Percentiles rank a stretch among this genome's conserved stretches.
phyloP scores from a whole-genome alignment of 306 rosid species.

The Cicer yamashitae region DNA sequence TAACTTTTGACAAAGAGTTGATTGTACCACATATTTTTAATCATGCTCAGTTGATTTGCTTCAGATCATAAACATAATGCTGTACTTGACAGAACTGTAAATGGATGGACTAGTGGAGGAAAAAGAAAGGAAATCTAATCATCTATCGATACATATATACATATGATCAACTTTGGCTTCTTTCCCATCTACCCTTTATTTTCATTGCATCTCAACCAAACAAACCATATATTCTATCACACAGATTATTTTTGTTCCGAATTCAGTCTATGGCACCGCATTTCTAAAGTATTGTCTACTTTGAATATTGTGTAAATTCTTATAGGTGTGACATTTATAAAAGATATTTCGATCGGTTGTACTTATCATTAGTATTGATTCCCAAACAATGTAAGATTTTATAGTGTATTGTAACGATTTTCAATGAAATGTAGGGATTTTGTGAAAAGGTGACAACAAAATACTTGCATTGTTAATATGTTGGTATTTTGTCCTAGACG shows the following conservation, averaged over 20 bases:
- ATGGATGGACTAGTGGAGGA: conserved; percentile 28
- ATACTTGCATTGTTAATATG: neutral
- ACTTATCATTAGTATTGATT: no score
- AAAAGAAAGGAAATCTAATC: conserved; percentile 27
- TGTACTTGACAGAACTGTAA: conserved; percentile 22
- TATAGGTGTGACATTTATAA: no score
- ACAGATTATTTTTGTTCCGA: neutral
- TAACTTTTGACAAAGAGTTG: conserved; percentile 7
- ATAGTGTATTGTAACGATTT: no score
- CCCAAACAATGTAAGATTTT: no score
- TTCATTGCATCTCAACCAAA: conserved; percentile 4
- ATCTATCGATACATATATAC: conserved; percentile 7
- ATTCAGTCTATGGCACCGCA: no score
- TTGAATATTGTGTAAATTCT: no score
- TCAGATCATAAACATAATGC: conserved; percentile 22
- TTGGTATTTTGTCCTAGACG: no score
- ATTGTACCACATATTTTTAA: conserved; percentile 15
- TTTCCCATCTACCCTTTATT: neutral
- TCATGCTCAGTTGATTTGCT: conserved; percentile 34
- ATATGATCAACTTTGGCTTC: neutral
- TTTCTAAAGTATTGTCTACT: no score
- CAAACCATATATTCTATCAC: neutral
- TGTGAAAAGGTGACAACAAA: neutral
- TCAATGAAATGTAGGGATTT: neutral
- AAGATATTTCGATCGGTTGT: no score